Conservation (phyloP, 164 flowering plant species). For the Cinnamomum chago region DNA sequence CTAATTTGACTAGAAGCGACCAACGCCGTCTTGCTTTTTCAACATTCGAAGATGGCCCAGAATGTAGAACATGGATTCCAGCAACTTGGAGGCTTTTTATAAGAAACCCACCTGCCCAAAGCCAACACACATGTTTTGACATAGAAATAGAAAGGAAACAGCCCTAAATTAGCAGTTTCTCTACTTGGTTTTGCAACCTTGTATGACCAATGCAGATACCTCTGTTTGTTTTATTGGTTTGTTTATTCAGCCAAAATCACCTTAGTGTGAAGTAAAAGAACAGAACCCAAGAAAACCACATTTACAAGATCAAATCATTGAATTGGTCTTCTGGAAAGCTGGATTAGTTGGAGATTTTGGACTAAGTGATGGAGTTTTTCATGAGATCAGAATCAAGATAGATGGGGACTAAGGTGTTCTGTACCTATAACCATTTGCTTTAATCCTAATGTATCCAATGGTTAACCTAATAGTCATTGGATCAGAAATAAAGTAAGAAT, state of each 20-base stretch:
- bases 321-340: not conserved
- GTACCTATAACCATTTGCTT: not conserved
- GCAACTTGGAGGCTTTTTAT: constrained; percentile 7
- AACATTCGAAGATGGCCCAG: constrained; percentile 12
- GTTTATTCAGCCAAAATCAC: not conserved
- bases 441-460: not conserved
- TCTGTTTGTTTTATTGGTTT: not conserved
- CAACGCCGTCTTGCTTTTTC: not conserved
- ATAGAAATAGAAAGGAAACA: not conserved
- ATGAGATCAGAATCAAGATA: not conserved
- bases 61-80: constrained; percentile 18
- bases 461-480: not conserved
- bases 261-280: not conserved
- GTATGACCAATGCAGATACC: not conserved
- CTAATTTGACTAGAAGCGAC: constrained; percentile 5
- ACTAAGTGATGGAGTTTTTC: constrained; percentile 7
- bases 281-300: not conserved
- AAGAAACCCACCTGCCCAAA: not conserved
- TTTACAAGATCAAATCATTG: constrained; percentile 11
- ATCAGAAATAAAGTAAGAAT: not conserved
- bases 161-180: not conserved
- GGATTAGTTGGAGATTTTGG: not conserved
- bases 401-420: not conserved
- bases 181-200: not conserved
- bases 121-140: constrained; percentile 1